Evolutionary conservation across 352 stramenopile species (phyloP), one percentile per base, ranked within the genome.

Genomic region (Phytophthora kernoviae): DNA sequence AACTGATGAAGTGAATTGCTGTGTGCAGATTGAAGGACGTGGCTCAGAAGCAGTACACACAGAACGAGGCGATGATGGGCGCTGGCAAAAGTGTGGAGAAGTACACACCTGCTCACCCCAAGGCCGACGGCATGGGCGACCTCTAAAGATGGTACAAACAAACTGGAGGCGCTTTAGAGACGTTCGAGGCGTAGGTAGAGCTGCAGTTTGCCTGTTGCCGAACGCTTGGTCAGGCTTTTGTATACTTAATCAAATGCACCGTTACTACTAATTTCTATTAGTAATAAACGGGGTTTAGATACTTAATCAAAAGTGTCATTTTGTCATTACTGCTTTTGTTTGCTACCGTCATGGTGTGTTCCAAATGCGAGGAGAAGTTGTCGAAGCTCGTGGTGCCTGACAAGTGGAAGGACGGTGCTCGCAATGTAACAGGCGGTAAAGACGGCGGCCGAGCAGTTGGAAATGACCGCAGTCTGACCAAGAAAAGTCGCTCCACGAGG

Each of bases 11-110:
- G 27, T 49, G 7, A 24, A 10, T 36, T 49, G 7, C n/a, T 52
- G 20, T 41, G 14, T 14, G 34, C 48, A 87, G 84, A 78, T 48
- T 96, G 66, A 96, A 96, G 55, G 87, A 96, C 59, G 87, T 96
- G n/a, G 84, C 83, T 15, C 87, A 96, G 69, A 80, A 93, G 80
- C 87, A 96, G 63, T 96, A 96, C 73, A 88, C 83, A 69, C 87
- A 94, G 58, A 89, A 85, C 26, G 87, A 96, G 58, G 87, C 87
- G 30, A 84, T 92, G 52, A 61, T 81, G 14, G 87, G 68, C 41
- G 83, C 87, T 10, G 84, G 87, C 51, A 89, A 88, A 62, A 76
- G 73, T 8, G 58, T 90, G 10, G 87, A 96, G 62, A 77, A 73
- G 58, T 94, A 94, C 56, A 80, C 75, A 21, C 75, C 83, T 15